Conservation (phyloP, 2,329 filamentous ascomycete species). For the Neonectria hederae region DNA sequence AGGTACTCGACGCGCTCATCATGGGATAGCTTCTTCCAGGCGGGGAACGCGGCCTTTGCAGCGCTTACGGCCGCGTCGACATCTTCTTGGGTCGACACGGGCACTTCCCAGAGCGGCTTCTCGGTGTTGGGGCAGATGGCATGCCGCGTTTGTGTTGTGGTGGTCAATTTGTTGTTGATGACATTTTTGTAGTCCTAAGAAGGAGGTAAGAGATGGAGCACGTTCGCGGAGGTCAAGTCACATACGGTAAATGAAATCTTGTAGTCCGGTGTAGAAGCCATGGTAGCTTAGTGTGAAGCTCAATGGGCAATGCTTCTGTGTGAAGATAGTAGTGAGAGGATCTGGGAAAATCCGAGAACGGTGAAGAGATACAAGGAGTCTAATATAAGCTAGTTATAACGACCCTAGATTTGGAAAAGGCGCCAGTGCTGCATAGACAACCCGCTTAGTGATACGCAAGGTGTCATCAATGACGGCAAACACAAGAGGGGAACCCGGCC, state of each 20-base stretch:
- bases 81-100: constrained; percentile 42
- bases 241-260: constrained; percentile 8
- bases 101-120: constrained; percentile 44
- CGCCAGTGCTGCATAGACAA: too few relatives aligned
- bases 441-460: too few relatives aligned
- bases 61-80: constrained; percentile 44
- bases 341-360: too few relatives aligned
- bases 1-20: constrained; percentile 40
- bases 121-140: constrained; percentile 45
- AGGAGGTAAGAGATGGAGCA: background rate
- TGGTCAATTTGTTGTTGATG: constrained; percentile 38
- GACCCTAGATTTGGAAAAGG: background rate
- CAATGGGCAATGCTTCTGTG: too few relatives aligned
- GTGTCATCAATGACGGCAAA: too few relatives aligned
- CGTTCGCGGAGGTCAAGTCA: background rate
- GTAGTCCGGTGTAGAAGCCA: constrained; percentile 9
- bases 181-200: constrained; percentile 44
- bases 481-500: too few relatives aligned
- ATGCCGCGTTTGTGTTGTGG: constrained; percentile 31
- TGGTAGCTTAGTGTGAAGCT: background rate
- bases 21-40: constrained; percentile 41
- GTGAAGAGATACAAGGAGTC: too few relatives aligned
- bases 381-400: too few relatives aligned
- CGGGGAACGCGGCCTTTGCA: constrained; percentile 41
- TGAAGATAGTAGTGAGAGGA: too few relatives aligned